Percentiles rank a stretch among this genome's conserved stretches.
These are phyloP conservation scores for Funneliformis mosseae DNA, from an alignment of 192 early-diverging fungal species.

Conservation along the genomic window DNA sequence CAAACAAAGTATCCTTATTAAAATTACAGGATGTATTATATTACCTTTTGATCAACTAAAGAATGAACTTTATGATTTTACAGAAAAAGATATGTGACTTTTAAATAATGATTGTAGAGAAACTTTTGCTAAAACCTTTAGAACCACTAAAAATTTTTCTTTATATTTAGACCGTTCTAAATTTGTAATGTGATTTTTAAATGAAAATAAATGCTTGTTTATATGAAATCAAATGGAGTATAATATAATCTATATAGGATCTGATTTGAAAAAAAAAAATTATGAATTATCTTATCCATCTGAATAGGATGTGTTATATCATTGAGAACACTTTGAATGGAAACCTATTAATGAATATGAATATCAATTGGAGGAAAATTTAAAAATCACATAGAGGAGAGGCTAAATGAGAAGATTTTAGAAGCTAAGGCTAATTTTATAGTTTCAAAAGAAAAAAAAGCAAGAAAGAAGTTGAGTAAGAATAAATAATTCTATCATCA, in stretches of 20 bases:
- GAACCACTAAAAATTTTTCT: not conserved
- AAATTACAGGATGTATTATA: too few relatives aligned
- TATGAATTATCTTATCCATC: too few relatives aligned
- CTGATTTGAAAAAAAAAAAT: not conserved
- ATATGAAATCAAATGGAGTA: not conserved
- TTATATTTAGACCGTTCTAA: not conserved
- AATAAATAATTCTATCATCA: conserved; percentile 2
- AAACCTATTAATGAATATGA: not conserved
- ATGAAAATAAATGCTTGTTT: conserved; percentile 15
- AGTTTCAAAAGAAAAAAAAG: not conserved
- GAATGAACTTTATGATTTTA: too few relatives aligned
- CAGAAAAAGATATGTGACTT: not conserved
- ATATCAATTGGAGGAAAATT: not conserved
- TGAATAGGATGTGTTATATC: too few relatives aligned
- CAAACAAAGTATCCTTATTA: too few relatives aligned
- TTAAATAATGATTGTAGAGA: not conserved
- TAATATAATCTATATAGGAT: not conserved
- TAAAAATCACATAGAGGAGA: conserved; percentile 14
- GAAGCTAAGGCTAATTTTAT: not conserved
- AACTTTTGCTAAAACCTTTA: not conserved
- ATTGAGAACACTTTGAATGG: too few relatives aligned
- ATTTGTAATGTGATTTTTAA: conserved; percentile 1
- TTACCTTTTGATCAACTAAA: too few relatives aligned
- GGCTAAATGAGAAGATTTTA: not conserved
- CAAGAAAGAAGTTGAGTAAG: not conserved